A percentile compares a stretch with the other conserved stretches of the same genome.
Conservation (phyloP, 1,284 basidiomycete species). For the Tetrapyrgos nigripes region DNA sequence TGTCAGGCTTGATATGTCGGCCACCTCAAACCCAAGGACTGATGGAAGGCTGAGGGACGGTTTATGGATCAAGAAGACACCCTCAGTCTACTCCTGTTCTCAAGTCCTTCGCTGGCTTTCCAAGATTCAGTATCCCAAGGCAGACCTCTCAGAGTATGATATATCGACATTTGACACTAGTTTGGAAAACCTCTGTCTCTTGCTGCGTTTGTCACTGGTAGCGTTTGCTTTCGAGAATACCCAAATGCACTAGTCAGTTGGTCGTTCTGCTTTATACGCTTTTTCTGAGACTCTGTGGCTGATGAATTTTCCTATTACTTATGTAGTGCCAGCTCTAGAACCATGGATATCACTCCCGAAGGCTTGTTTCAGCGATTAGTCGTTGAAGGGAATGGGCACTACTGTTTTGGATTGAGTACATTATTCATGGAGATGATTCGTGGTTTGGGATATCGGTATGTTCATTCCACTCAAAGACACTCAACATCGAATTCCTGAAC, state of each 20-base stretch:
- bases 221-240: conserved; percentile 45
- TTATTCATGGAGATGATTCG: conserved; percentile 41
- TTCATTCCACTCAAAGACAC: not conserved
- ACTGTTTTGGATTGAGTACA: conserved; percentile 44
- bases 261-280: not conserved
- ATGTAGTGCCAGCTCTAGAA: too few relatives aligned
- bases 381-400: conserved; percentile 32
- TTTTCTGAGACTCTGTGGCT: not conserved
- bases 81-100: conserved; percentile 11
- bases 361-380: conserved; percentile 36
- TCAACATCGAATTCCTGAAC: too few relatives aligned
- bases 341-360: conserved; percentile 36
- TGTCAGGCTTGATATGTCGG: not conserved
- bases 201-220: conserved; percentile 29
- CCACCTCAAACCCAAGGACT: not conserved
- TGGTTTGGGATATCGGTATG: conserved; percentile 41
- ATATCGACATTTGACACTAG: conserved; percentile 25
- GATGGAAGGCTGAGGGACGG: conserved; percentile 9
- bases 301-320: not conserved
- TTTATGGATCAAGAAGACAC: conserved; percentile 12
- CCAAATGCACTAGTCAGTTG: conserved; percentile 44
- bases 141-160: conserved; percentile 9
- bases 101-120: conserved; percentile 10
- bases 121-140: conserved; percentile 15
- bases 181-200: conserved; percentile 31